Base-by-base conservation (phyloP, 1,284 basidiomycete genomes). In the Leccinum angustisporum region DNA sequence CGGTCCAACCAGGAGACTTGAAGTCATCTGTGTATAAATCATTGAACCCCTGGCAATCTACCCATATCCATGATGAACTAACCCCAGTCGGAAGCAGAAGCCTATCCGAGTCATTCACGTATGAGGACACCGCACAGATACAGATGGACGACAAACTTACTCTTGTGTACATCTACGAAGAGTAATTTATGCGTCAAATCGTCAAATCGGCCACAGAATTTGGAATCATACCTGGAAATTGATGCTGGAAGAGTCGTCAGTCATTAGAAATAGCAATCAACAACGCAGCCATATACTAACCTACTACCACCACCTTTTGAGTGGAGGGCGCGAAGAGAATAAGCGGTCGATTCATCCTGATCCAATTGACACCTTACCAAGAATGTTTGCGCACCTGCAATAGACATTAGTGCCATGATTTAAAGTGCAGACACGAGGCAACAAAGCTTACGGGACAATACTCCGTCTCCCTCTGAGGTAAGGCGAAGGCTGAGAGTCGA, bases 71-170 rank as follows among this genome's bases (percentile, higher is more conserved):
- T 36, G 27, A 18, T 51, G 21, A 69, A 11, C 81, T 59, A 62
- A 86, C 86, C 85, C 87, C 87, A 88, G 69, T 88, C 86, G 34
- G 86, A 88, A 21, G 83, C 86, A 21, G 86, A 88, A 51, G 86
- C 86, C 79, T 85, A 58, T 57, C 5, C 34, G 13, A 36, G 34
- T 36, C 65, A 51, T 53, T 18, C 30, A 13, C 16, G 18, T 11
- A 43, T 65, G 18, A 61, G 54, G 53, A n/a, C 31, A n/a, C 14
- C 21, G 21, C 54, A 1, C 34, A 36, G 21, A 64, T 25, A 40
- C 46, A 62, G 21, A 38, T 31, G 3, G 16, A 31, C 25, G 31
- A 48, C n/a, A 40, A 31, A 43, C 81, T 68, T 68, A 83, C 83
- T 67, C 86, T 81, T 18, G 86, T 87, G 75, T 88, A 88, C 86